A percentile compares a stretch with the other conserved stretches of the same genome.
Evolutionary conservation across 2,329 filamentous ascomycete genomes (phyloP).

Genomic region (Rutstroemia sydowiana): DNA sequence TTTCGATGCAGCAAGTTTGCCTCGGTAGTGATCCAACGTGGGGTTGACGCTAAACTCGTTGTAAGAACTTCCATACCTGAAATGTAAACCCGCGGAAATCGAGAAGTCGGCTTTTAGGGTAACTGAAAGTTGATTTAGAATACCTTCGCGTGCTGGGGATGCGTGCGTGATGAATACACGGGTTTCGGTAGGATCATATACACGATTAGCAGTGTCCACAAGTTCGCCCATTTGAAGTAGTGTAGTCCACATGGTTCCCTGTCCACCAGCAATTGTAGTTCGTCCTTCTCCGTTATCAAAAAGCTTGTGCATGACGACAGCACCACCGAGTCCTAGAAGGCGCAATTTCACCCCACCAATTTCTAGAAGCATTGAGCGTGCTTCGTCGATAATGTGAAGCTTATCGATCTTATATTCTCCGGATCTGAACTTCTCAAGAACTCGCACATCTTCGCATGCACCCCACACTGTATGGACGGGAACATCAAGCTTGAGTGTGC

Average conservation of each 20-base stretch:
- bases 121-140: constrained; percentile 95
- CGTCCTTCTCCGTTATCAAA: constrained; percentile 98
- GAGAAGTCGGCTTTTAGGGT: constrained; percentile 98
- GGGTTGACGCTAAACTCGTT: constrained; percentile 99
- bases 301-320: constrained; percentile 98
- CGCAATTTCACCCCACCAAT: constrained; percentile 93
- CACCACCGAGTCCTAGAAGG: constrained; percentile 85
- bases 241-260: constrained; percentile 99
- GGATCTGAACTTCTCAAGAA: constrained; percentile 93
- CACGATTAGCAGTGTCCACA: constrained; percentile 93
- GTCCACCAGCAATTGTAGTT: constrained; percentile 95
- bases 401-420: constrained; percentile 97
- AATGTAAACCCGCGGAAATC: constrained; percentile 92
- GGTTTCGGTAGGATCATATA: constrained; percentile 97
- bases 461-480: constrained; percentile 99
- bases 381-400: constrained; percentile 96
- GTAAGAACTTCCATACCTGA: constrained; percentile 98
- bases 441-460: constrained; percentile 95
- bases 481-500: constrained; percentile 84
- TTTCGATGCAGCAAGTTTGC: constrained; percentile 95
- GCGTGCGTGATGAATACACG: constrained; percentile 95
- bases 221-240: constrained; percentile 96
- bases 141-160: constrained; percentile 90
- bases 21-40: constrained; percentile 94
- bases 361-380: constrained; percentile 89